These are phyloP conservation scores for Populus hybrid DNA, from an alignment of 441 rosid species.

Conservation along the genomic window DNA sequence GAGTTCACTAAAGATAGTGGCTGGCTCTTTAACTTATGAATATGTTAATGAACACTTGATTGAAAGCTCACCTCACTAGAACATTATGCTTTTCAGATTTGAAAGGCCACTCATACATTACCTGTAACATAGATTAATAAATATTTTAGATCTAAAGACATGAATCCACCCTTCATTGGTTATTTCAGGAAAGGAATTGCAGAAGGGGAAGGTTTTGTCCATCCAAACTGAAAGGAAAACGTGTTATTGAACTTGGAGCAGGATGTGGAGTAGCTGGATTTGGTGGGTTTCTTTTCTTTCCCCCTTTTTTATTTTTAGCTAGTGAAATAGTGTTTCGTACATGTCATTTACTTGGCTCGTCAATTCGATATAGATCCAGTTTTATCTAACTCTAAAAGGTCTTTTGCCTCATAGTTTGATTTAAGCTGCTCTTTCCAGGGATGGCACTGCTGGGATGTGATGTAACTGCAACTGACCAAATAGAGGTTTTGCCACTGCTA, in stretches of 20 bases:
- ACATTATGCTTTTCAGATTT: too few species aligned
- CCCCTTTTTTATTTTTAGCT: constrained; percentile 11
- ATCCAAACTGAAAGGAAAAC: constrained; percentile 86
- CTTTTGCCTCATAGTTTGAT: constrained; percentile 14
- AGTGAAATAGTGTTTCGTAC: constrained; percentile 10
- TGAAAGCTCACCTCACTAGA: too few species aligned
- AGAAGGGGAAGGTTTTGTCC: constrained; percentile 82
- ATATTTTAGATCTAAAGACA: background rate
- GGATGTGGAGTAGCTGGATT: constrained; percentile 98
- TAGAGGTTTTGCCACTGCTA: constrained; percentile 74
- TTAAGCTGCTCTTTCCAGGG: constrained; percentile 42
- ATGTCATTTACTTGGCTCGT: constrained; percentile 4
- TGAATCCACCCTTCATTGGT: background rate
- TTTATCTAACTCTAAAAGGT: constrained; percentile 1
- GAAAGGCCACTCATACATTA: too few species aligned
- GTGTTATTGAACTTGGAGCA: constrained; percentile 90
- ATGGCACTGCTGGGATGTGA: constrained; percentile 91
- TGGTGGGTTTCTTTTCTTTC: constrained; percentile 45
- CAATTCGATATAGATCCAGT: constrained; percentile 11
- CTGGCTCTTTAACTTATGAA: too few species aligned
- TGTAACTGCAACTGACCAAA: constrained; percentile 83
- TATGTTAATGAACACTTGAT: too few species aligned
- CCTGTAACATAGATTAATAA: background rate
- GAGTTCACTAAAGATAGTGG: too few species aligned
- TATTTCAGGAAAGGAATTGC: constrained; percentile 76